phyloP scores from a whole-genome alignment of 805 yeast species.

The Hyphopichia homilentoma region DNA sequence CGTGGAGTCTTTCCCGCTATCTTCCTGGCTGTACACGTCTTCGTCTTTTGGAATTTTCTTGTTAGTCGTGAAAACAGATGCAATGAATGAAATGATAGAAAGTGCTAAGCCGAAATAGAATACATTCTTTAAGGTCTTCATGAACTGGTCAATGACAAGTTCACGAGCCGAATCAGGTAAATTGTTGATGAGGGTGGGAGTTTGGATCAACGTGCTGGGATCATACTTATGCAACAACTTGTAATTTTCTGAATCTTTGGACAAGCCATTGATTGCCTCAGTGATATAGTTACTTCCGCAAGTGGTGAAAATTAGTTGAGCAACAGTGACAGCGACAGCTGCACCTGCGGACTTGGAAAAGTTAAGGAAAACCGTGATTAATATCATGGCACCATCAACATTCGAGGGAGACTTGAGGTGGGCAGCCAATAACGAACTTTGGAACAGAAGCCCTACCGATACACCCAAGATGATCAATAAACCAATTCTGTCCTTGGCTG shows the following conservation, averaged over 20 bases:
- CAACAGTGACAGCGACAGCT: conserved; percentile 26
- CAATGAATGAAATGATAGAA: conserved; percentile 26
- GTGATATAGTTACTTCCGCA: conserved; percentile 15
- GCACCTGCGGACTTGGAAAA: conserved; percentile 31
- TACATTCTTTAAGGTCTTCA: conserved; percentile 37
- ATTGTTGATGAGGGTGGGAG: conserved; percentile 24
- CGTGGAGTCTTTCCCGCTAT: conserved; percentile 5
- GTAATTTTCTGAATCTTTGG: conserved; percentile 10
- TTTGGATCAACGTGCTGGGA: conserved; percentile 13
- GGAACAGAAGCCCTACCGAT: conserved; percentile 35
- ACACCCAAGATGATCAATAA: conserved; percentile 30
- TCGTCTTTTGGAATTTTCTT: conserved; percentile 36
- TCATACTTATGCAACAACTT: conserved; percentile 10
- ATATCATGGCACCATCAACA: conserved; percentile 33
- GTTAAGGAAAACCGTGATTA: conserved; percentile 30
- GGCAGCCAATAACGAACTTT: conserved; percentile 30
- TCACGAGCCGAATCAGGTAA: conserved; percentile 20
- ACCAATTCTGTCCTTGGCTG: conserved; percentile 24
- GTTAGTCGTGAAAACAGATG: conserved; percentile 36
- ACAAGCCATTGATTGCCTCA: conserved; percentile 5
- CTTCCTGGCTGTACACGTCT: conserved; percentile 12
- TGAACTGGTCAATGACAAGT: conserved; percentile 25
- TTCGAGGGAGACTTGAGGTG: conserved; percentile 35
- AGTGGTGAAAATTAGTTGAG: conserved; percentile 28
- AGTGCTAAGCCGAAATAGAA: conserved; percentile 40